Percentiles rank a stretch among this genome's conserved stretches.
These are phyloP conservation scores for Coemansia sp. DNA, from an alignment of 192 early-diverging fungal species.

Conservation along the genomic window DNA sequence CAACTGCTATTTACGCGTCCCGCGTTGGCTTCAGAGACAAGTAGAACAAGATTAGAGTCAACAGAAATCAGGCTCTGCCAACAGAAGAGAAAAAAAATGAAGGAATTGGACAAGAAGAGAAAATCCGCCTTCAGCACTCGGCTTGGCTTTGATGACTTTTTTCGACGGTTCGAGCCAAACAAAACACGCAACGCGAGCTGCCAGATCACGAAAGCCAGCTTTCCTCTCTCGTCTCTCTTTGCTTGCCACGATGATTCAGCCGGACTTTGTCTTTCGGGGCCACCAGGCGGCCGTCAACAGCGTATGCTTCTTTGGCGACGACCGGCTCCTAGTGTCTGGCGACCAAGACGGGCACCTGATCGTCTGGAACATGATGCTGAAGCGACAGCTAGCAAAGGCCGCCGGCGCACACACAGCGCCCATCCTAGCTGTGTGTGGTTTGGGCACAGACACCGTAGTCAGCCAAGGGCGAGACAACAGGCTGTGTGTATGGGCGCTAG, in stretches of 20 bases:
- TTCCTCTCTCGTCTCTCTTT: background rate
- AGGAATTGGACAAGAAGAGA: background rate
- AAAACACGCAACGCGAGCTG: background rate
- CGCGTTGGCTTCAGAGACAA: background rate
- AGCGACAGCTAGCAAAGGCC: slow-evolving; percentile 22
- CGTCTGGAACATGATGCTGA: slow-evolving; percentile 52
- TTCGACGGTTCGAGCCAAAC: background rate
- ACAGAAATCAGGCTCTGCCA: slow-evolving; percentile 5
- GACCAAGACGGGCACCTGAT: slow-evolving; percentile 47
- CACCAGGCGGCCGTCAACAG: slow-evolving; percentile 50
- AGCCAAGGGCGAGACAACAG: slow-evolving; percentile 53
- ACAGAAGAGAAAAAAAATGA: slow-evolving; percentile 11
- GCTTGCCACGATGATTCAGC: slow-evolving; percentile 21
- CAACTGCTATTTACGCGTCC: slow-evolving; percentile 2
- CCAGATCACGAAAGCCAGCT: background rate
- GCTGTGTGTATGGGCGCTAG: slow-evolving; percentile 34
- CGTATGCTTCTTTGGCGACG: slow-evolving; percentile 43
- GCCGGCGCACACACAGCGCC: slow-evolving; percentile 25
- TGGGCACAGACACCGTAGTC: slow-evolving; percentile 18
- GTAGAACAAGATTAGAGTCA: background rate
- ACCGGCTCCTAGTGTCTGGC: slow-evolving; percentile 37
- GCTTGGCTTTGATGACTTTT: background rate
- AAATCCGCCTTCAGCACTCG: background rate
- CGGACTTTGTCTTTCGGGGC: slow-evolving; percentile 48
- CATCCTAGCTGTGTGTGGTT: slow-evolving; percentile 23